Base-by-base conservation (phyloP, 169 alveolate species). In the Plasmodium billcollinsi region DNA sequence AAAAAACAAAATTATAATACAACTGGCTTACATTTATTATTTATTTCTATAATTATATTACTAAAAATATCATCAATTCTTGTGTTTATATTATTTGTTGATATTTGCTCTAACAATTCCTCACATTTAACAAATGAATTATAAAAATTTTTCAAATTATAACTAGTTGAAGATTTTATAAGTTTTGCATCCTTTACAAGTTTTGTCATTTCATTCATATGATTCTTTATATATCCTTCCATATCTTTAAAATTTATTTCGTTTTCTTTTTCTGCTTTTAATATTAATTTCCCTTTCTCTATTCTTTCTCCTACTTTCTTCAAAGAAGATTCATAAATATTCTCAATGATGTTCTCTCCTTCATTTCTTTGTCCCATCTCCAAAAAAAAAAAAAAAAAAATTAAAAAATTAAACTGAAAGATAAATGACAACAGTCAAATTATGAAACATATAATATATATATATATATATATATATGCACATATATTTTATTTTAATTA, bases 131-230 rank as follows among this genome's bases (percentile, higher is more conserved):
- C 52, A 24, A 83, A 52, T 47, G 74, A 56, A 47, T 52, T 63
- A 56, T 83, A 71, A 70, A 43, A 83, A 45, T 71, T 73, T 56
- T 63, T 83, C 50, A 83, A 58, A 56, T 21, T 71, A 33, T 45
- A 69, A 49, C 91, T 83, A 49, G 91, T 49, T 7, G 74, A 72
- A 18, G 86, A 43, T 18, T 63, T 83, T 72, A 71, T 71, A 24
- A 43, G 15, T 52, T 73, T 83, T n/a, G 91, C 83, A 39, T 83
- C 91, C 54, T 70, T 67, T 29, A 83, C 63, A n/a, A 83, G 50
- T 18, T 83, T 83, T 9, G 67, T 49, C 70, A 83, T 62, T 70
- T 52, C 91, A 20, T 67, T 83, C 78, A 63, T 70, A 62, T 83
- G 69, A 3, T 83, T 83, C 39, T 83, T 52, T 69, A 83, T 45